These are phyloP conservation scores for Brassica balearica DNA, from an alignment of 441 rosid genomes.

Conservation along the genomic window DNA sequence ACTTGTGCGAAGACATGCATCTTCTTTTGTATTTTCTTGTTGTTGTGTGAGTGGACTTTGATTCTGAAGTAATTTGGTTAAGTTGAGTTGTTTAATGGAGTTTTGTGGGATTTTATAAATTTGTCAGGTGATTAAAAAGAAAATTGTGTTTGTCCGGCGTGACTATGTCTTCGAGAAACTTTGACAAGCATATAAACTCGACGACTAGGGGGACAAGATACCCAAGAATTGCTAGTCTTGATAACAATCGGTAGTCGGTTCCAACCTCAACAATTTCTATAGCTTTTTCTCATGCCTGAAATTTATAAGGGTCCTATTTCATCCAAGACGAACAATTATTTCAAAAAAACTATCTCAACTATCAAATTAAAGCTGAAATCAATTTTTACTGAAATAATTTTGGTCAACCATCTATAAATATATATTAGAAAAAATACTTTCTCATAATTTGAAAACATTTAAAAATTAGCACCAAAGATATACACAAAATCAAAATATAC, in stretches of 20 bases:
- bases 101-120: background rate
- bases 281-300: too few species aligned
- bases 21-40: slow-evolving; percentile 9
- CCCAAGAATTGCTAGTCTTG: background rate
- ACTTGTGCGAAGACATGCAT: background rate
- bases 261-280: too few species aligned
- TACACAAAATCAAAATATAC: too few species aligned
- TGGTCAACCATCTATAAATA: too few species aligned
- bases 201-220: background rate
- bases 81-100: background rate
- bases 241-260: background rate
- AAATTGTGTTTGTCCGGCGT: background rate
- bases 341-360: too few species aligned
- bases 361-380: too few species aligned
- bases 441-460: too few species aligned
- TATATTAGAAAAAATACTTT: too few species aligned
- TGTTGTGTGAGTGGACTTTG: slow-evolving; percentile 5
- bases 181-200: background rate
- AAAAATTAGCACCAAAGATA: too few species aligned
- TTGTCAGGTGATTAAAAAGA: background rate
- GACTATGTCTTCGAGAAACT: background rate
- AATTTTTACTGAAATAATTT: too few species aligned
- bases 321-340: too few species aligned
- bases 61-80: background rate
- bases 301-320: too few species aligned